Conservation (phyloP, 495 filamentous ascomycete genomes). For the Talaromyces trachyspermus region DNA sequence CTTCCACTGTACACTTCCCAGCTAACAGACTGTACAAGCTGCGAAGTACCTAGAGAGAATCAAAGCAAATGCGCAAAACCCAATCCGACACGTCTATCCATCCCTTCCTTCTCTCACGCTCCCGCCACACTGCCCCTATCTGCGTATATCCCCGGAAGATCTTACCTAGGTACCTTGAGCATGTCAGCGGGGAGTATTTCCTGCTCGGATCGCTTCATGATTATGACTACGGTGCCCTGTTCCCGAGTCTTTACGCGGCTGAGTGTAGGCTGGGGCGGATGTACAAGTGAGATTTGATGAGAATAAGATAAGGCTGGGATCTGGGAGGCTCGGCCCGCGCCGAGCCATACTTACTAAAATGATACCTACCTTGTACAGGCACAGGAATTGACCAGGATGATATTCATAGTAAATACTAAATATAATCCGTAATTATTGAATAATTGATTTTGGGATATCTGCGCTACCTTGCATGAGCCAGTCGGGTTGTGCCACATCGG, state of each 20-base stretch:
- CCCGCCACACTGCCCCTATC: slow-evolving; percentile 4
- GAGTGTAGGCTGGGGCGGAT: too few species aligned
- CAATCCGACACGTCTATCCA: slow-evolving; percentile 11
- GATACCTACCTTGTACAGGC: too few species aligned
- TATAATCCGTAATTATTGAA: slow-evolving; percentile 2
- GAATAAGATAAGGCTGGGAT: too few species aligned
- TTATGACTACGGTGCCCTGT: not conserved
- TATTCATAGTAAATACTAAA: too few species aligned
- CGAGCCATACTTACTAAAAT: too few species aligned
- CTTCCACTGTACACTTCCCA: not conserved
- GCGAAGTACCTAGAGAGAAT: not conserved
- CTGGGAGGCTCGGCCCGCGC: too few species aligned
- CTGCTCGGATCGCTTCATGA: slow-evolving; percentile 1
- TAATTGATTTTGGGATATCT: too few species aligned
- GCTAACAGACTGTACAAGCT: not conserved
- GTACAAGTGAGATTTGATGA: too few species aligned
- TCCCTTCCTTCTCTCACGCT: slow-evolving; percentile 6
- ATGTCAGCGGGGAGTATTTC: slow-evolving; percentile 19
- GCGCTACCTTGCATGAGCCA: slow-evolving; percentile 1
- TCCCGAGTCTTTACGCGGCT: too few species aligned
- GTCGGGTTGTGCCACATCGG: not conserved
- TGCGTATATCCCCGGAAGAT: slow-evolving; percentile 7
- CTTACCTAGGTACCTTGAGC: slow-evolving; percentile 11
- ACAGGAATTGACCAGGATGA: too few species aligned
- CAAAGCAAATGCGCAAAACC: not conserved